Conservation (phyloP, 345 rosid genomes). For the Triadica sebifera region DNA sequence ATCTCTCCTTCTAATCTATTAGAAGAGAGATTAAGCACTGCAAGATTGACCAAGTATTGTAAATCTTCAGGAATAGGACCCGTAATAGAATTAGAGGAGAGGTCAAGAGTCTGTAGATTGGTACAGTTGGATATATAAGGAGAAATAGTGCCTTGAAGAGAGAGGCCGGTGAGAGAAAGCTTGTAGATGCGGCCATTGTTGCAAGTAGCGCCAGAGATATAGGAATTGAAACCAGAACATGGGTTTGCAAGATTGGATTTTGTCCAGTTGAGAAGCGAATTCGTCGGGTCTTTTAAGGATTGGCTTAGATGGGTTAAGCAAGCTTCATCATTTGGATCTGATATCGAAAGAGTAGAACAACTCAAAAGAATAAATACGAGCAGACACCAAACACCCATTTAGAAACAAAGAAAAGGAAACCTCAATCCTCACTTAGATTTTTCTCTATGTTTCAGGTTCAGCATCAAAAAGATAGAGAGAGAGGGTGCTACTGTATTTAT, state of each 20-base stretch:
- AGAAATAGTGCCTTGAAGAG: constrained; percentile 77
- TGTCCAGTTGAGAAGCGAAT: constrained; percentile 83
- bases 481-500: constrained; percentile 15
- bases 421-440: neutral
- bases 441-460: neutral
- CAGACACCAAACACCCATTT: constrained; percentile 31
- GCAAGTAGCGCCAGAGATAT: constrained; percentile 72
- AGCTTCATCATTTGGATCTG: constrained; percentile 68
- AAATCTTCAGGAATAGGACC: constrained; percentile 75
- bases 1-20: constrained; percentile 70
- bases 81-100: constrained; percentile 72
- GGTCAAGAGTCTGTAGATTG: constrained; percentile 87
- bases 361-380: constrained; percentile 35
- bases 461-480: neutral
- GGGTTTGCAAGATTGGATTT: constrained; percentile 55
- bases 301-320: constrained; percentile 49
- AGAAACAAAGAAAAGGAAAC: neutral
- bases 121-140: constrained; percentile 81
- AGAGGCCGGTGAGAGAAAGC: constrained; percentile 71
- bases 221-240: constrained; percentile 71
- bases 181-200: constrained; percentile 94
- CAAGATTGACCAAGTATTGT: constrained; percentile 73
- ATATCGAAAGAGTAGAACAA: constrained; percentile 31
- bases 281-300: constrained; percentile 64
- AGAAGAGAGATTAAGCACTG: constrained; percentile 88